phyloP scores from a whole-genome alignment of 1,139 yeast species.

The Meyerozyma sp. region DNA sequence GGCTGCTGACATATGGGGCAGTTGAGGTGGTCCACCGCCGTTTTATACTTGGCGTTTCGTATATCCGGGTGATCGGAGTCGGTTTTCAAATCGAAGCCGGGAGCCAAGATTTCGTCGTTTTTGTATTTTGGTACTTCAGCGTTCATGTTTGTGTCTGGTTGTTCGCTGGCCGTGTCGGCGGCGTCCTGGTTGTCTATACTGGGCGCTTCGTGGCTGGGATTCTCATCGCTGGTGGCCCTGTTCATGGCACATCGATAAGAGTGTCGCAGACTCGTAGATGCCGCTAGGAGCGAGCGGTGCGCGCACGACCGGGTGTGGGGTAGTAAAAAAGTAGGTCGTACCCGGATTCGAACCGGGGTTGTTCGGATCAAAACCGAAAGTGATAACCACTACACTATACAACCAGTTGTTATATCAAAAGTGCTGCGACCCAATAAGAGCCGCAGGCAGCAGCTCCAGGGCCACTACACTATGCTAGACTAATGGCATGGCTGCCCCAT shows the following conservation, averaged over 20 bases:
- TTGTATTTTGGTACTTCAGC: background rate
- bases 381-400: conserved; percentile 50
- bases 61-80: conserved; percentile 24
- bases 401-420: conserved; percentile 17
- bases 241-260: background rate
- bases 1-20: conserved; percentile 61
- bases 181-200: no score
- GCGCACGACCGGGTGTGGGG: background rate
- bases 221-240: background rate
- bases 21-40: conserved; percentile 46
- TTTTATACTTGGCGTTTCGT: conserved; percentile 28
- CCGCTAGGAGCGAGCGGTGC: background rate
- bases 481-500: conserved; percentile 68
- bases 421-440: background rate
- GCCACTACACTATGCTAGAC: conserved; percentile 15
- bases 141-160: background rate
- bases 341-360: conserved; percentile 97
- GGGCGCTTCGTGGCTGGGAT: background rate
- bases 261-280: background rate
- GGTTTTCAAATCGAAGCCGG: conserved; percentile 12
- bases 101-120: background rate
- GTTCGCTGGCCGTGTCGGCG: no score
- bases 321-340: conserved; percentile 57
- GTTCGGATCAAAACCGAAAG: conserved; percentile 60
- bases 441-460: conserved; percentile 3